Conservation (phyloP, 768 basidiomycete species). For the Psilocybe subaeruginosa region DNA sequence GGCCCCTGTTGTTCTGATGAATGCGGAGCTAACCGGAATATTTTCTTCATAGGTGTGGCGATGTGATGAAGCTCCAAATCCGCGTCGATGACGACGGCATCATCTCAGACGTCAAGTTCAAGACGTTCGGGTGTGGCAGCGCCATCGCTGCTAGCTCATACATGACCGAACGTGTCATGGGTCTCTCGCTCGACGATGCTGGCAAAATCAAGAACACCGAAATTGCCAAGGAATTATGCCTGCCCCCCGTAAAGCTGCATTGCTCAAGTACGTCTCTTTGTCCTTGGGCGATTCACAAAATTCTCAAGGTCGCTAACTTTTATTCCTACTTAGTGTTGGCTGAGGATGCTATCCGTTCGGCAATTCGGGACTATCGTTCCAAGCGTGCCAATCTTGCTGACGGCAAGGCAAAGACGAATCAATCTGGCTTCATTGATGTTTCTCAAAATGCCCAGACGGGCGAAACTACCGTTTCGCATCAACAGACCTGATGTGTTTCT, state of each 20-base stretch:
- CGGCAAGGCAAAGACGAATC: slow-evolving; percentile 51
- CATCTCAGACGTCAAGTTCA: slow-evolving; percentile 99
- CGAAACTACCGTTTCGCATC: slow-evolving; percentile 54
- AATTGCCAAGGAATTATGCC: slow-evolving; percentile 94
- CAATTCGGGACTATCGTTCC: slow-evolving; percentile 92
- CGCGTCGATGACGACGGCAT: slow-evolving; percentile 93
- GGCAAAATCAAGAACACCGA: slow-evolving; percentile 98
- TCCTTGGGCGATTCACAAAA: slow-evolving; percentile 4
- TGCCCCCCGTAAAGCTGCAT: slow-evolving; percentile 96
- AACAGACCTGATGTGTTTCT: slow-evolving; percentile 30
- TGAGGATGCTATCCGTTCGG: slow-evolving; percentile 98
- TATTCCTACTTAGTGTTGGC: slow-evolving; percentile 70
- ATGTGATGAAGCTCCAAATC: slow-evolving; percentile 99
- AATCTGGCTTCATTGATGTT: slow-evolving; percentile 72
- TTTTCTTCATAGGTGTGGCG: slow-evolving; percentile 71
- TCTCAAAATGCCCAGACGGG: slow-evolving; percentile 58
- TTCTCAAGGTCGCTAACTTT: slow-evolving; percentile 1
- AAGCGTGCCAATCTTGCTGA: slow-evolving; percentile 64
- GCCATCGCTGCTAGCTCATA: slow-evolving; percentile 98
- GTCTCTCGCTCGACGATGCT: slow-evolving; percentile 90
- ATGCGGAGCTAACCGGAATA: slow-evolving; percentile 32
- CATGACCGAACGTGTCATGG: slow-evolving; percentile 98
- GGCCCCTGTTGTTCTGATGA: slow-evolving; percentile 2
- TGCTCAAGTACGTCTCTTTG: slow-evolving; percentile 76
- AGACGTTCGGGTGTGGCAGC: slow-evolving; percentile 98